Percentiles rank a stretch among this genome's conserved stretches.
Conservation (phyloP, 2,329 filamentous ascomycete genomes). For the Apiospora arundinis region DNA sequence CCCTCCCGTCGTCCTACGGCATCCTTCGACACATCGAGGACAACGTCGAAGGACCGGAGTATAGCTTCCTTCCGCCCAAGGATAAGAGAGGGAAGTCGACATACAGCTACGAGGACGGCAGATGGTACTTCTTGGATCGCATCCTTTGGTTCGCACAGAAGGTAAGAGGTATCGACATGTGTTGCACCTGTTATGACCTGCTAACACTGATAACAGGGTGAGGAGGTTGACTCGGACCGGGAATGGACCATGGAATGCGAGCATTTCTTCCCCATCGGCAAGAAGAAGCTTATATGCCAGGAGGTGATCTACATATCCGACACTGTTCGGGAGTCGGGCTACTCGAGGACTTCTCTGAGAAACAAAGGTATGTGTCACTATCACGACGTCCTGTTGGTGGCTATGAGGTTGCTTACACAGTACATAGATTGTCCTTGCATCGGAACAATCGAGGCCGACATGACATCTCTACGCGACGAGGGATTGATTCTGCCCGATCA, state of each 20-base stretch:
- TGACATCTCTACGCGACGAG: not conserved
- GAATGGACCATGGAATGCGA: not conserved
- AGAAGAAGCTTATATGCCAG: not conserved
- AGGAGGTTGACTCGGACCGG: not conserved
- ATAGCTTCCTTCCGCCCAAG: not conserved
- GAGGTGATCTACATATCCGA: not conserved
- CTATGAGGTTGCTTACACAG: not conserved
- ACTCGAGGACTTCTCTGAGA: not conserved
- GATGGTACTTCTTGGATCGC: not conserved
- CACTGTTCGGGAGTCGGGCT: not conserved
- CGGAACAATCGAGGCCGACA: not conserved
- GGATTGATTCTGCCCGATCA: not conserved
- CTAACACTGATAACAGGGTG: not conserved
- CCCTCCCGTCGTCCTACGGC: not conserved
- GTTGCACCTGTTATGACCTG: too few species aligned
- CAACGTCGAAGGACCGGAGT: not conserved
- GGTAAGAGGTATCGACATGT: not conserved
- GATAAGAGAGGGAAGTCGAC: not conserved
- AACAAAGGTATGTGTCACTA: not conserved
- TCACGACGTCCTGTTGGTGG: rapidly evolving
- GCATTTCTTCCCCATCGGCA: not conserved
- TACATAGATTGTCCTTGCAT: not conserved
- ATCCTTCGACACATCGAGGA: conserved; percentile 3
- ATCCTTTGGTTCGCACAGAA: not conserved
- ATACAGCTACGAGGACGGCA: not conserved